Evolutionary conservation across 139 green algal species (phyloP).

Genomic region (Coelastrella sp.): DNA sequence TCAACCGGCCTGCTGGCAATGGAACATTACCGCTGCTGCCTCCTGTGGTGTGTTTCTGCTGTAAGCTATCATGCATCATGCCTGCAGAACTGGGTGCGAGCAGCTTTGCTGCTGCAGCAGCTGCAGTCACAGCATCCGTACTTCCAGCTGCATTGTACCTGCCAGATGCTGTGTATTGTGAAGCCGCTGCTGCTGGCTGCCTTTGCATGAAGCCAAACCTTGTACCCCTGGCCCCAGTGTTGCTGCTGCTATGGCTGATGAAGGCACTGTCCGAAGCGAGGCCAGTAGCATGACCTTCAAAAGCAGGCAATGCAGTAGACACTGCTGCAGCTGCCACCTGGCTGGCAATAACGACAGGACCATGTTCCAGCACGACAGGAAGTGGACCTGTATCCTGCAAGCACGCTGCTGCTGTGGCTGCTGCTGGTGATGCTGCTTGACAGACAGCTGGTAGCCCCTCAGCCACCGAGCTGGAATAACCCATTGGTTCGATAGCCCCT

Average conservation of each 20-base stretch:
- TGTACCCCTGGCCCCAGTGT: neutral
- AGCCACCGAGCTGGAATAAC: neutral
- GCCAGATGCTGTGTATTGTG: neutral
- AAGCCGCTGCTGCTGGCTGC: neutral
- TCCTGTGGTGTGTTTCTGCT: neutral
- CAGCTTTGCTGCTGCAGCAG: constrained; percentile 24
- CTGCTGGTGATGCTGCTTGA: constrained; percentile 5
- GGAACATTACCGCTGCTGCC: neutral
- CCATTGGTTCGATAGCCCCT: neutral
- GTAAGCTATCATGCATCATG: neutral
- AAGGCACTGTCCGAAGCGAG: neutral
- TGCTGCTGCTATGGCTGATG: neutral
- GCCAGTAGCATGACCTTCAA: no score
- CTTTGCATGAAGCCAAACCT: constrained; percentile 17
- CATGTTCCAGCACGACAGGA: neutral
- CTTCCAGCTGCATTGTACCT: no score
- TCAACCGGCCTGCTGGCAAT: no score
- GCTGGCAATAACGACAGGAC: neutral
- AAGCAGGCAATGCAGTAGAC: neutral
- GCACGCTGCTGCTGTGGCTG: neutral
- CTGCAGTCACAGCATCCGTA: neutral
- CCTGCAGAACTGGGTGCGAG: neutral
- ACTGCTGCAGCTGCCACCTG: neutral
- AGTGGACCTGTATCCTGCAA: neutral
- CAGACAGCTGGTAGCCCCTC: neutral